Conservation (phyloP, 2,329 filamentous ascomycete genomes). For the Teratosphaeria nubilosa region DNA sequence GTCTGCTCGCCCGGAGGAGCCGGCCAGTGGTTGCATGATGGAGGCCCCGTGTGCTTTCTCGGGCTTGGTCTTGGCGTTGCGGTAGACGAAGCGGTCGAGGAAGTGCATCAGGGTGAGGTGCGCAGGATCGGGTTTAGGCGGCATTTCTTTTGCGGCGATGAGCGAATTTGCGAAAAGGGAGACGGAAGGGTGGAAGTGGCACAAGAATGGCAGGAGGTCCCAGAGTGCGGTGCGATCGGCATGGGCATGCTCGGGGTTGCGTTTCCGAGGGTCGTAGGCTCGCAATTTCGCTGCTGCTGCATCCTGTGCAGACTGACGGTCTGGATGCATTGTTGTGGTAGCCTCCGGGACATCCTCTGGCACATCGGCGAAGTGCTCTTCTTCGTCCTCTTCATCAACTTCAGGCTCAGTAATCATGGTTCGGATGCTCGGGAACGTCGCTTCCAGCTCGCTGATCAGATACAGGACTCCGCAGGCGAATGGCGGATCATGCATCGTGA, state of each 20-base stretch:
- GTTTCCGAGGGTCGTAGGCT: constrained; percentile 76
- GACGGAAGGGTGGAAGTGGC: constrained; percentile 90
- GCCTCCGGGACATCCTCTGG: constrained; percentile 40
- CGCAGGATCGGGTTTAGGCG: constrained; percentile 80
- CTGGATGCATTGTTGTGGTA: constrained; percentile 4
- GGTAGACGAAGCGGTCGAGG: constrained; percentile 96
- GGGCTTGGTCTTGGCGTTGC: constrained; percentile 65
- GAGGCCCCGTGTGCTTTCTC: constrained; percentile 61
- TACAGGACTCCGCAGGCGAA: constrained; percentile 93
- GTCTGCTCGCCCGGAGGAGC: constrained; percentile 43
- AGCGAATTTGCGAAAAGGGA: constrained; percentile 69
- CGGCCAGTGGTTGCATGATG: constrained; percentile 87
- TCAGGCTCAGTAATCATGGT: constrained; percentile 73
- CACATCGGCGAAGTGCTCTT: constrained; percentile 60
- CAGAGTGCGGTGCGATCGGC: constrained; percentile 89
- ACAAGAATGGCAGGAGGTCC: constrained; percentile 73
- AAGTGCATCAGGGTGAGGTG: constrained; percentile 90
- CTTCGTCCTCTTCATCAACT: constrained; percentile 60
- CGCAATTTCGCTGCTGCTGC: background rate
- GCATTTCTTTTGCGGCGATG: constrained; percentile 57
- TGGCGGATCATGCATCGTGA: constrained; percentile 79
- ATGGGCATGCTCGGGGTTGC: constrained; percentile 83
- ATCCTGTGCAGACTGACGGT: constrained; percentile 5
- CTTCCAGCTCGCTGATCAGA: constrained; percentile 69
- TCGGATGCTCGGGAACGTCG: constrained; percentile 68